These are phyloP conservation scores for Drosera capensis DNA, from an alignment of 148 eudicot species.

Conservation along the genomic window DNA sequence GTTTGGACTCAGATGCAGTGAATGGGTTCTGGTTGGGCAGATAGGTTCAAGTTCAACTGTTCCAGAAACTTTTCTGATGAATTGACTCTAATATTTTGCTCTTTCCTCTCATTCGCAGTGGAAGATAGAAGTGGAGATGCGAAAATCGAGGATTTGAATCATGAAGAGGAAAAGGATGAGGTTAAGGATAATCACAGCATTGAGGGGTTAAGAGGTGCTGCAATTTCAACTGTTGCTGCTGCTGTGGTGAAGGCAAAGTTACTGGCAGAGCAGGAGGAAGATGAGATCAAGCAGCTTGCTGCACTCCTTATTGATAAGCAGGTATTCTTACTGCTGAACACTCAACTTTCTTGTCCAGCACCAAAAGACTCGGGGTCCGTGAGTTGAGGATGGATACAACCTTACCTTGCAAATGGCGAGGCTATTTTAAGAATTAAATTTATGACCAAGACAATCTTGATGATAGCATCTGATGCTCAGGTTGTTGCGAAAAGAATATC, in stretches of 20 bases:
- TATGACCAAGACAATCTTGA: too few relatives aligned
- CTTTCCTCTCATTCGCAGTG: constrained; percentile 7
- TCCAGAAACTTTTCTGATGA: constrained; percentile 1
- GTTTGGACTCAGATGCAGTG: too few relatives aligned
- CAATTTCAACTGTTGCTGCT: constrained; percentile 68
- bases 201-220: constrained; percentile 58
- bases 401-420: too few relatives aligned
- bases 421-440: too few relatives aligned
- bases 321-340: constrained; percentile 24
- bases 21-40: too few relatives aligned
- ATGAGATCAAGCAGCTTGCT: constrained; percentile 68
- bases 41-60: neutral
- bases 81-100: constrained; percentile 4
- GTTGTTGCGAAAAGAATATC: too few relatives aligned
- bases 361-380: too few relatives aligned
- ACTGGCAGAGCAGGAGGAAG: constrained; percentile 92
- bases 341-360: too few relatives aligned
- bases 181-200: constrained; percentile 21
- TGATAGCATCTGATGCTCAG: too few relatives aligned
- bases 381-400: too few relatives aligned
- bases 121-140: constrained; percentile 21
- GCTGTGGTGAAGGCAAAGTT: constrained; percentile 94
- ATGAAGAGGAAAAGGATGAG: too few relatives aligned
- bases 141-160: too few relatives aligned
- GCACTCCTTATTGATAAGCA: constrained; percentile 70